Evolutionary conservation across 495 filamentous ascomycete genomes (phyloP).

Genomic region (Lentithecium fluviatile): DNA sequence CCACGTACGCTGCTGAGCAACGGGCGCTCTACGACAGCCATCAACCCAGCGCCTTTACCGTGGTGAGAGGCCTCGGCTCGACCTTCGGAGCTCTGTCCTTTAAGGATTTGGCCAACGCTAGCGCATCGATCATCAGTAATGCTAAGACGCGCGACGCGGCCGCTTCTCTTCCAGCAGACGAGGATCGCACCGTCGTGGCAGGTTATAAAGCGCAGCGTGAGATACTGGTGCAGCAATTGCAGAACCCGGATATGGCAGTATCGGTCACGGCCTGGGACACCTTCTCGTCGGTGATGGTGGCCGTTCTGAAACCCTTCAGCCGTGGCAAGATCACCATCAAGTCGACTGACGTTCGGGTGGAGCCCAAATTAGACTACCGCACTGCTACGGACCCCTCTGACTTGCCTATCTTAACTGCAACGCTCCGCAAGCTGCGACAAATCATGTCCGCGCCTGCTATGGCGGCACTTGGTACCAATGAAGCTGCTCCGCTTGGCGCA

Average conservation of each 20-base stretch:
- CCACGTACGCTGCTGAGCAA: conserved; percentile 23
- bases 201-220: conserved; percentile 23
- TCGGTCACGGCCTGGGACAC: conserved; percentile 22
- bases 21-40: conserved; percentile 24
- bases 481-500: conserved; percentile 3
- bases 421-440: conserved; percentile 21
- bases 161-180: neutral
- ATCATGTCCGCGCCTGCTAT: conserved; percentile 22
- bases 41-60: conserved; percentile 16
- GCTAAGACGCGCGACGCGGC: conserved; percentile 12
- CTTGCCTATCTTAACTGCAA: conserved; percentile 13
- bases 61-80: conserved; percentile 9
- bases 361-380: conserved; percentile 19
- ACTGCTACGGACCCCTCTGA: conserved; percentile 18
- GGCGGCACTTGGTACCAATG: conserved; percentile 10
- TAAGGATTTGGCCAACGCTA: conserved; percentile 1
- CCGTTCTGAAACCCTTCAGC: conserved; percentile 16
- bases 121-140: conserved; percentile 2
- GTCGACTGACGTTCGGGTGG: conserved; percentile 7
- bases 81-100: conserved; percentile 11
- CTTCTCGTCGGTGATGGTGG: conserved; percentile 4
- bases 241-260: neutral
- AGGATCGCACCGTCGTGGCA: conserved; percentile 11
- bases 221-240: conserved; percentile 2
- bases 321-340: conserved; percentile 14